Percentiles rank a stretch among this genome's conserved stretches.
phyloP scores from a whole-genome alignment of 139 green algal species.

The Micromonas commoda region DNA sequence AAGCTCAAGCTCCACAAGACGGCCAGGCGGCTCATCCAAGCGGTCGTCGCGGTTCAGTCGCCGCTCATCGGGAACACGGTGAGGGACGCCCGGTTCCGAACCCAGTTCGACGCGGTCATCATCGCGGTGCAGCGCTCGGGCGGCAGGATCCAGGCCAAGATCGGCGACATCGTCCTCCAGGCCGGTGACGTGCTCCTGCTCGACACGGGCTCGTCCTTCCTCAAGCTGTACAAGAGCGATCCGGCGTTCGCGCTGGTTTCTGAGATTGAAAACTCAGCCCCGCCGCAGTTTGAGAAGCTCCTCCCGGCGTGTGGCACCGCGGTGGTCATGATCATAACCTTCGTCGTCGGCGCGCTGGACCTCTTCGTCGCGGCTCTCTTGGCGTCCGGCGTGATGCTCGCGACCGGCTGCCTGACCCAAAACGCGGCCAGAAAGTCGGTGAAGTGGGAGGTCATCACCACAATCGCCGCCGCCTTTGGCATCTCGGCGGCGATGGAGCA shows the following conservation, averaged over 20 bases:
- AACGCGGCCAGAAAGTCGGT: constrained; percentile 37
- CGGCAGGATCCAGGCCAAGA: constrained; percentile 34
- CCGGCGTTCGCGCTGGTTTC: constrained; percentile 48
- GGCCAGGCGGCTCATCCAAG: constrained; percentile 51
- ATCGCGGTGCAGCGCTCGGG: constrained; percentile 61
- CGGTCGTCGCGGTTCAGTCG: constrained; percentile 45
- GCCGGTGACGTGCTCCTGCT: constrained; percentile 54
- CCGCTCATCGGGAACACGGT: constrained; percentile 46
- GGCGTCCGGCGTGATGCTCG: constrained; percentile 52
- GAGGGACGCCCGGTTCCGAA: constrained; percentile 57
- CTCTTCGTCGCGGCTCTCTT: constrained; percentile 48
- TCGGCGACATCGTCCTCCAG: constrained; percentile 52
- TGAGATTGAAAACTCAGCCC: constrained; percentile 45
- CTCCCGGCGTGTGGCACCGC: constrained; percentile 39
- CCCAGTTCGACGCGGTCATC: constrained; percentile 65
- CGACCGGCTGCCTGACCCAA: constrained; percentile 48
- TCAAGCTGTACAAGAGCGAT: constrained; percentile 34
- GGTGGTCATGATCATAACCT: constrained; percentile 45
- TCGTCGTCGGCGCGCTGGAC: constrained; percentile 33
- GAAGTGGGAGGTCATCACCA: constrained; percentile 55
- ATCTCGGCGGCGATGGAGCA: constrained; percentile 48
- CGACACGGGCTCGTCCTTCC: constrained; percentile 48
- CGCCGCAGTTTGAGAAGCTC: constrained; percentile 46
- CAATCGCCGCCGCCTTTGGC: constrained; percentile 56
- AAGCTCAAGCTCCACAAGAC: constrained; percentile 20